Evolutionary conservation across 2,329 filamentous ascomycete species (phyloP).

Genomic region (Pyrenophora seminiperda): DNA sequence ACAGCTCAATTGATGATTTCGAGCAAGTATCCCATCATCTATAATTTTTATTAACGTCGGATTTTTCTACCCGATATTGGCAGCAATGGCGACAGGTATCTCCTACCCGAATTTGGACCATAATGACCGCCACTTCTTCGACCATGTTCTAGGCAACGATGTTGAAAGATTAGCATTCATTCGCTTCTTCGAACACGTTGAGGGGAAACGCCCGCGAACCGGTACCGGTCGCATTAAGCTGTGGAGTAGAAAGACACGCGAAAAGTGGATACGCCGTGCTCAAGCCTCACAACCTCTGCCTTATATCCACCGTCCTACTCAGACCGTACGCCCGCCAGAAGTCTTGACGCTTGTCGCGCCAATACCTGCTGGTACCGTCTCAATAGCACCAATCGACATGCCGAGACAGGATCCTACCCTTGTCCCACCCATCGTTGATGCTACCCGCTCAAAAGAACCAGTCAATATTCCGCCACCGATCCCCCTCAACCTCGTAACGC

Average conservation of each 20-base stretch:
- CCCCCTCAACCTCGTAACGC: neutral
- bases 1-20: too few species aligned
- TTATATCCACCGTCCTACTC: neutral
- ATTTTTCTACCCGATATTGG: too few species aligned
- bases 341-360: neutral
- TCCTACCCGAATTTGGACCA: neutral
- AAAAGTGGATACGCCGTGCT: slow-evolving; percentile 1
- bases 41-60: too few species aligned
- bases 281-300: neutral
- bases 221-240: neutral
- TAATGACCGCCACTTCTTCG: slow-evolving; percentile 1
- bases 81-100: neutral
- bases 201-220: neutral
- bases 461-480: neutral
- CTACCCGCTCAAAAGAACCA: neutral
- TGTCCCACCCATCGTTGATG: neutral
- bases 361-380: neutral
- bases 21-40: too few species aligned
- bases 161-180: slow-evolving; percentile 4
- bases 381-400: neutral
- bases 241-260: neutral
- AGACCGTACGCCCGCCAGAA: neutral
- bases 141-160: slow-evolving; percentile 1
- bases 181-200: slow-evolving; percentile 4
- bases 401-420: neutral